Evolutionary conservation across 1,284 basidiomycete species (phyloP), one percentile per base, ranked within the genome.

Genomic region (Melanopsichium pennsylvanicum): DNA sequence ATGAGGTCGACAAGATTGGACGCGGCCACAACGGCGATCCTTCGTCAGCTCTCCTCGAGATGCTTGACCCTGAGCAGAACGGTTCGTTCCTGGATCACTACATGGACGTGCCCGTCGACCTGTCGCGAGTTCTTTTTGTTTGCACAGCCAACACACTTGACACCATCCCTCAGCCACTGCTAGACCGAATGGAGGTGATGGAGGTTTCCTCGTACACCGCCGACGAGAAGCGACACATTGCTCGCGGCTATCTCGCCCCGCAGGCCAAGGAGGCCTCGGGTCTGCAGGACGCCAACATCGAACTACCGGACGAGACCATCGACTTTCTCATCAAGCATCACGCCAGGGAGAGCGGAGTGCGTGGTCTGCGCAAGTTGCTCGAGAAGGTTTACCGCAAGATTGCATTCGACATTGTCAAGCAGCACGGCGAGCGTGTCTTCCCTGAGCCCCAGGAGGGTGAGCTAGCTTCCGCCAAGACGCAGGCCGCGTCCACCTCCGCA

Each of bases 1-100:
- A 98, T 77, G 95, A 99, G 82, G 92, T 99, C 21, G 95, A 99
- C 85, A 99, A 98, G 86, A 93, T 98, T 62, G 93, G 93, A n/a
- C 92, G 85, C 22, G 84, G 93, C 0, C 89, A 92, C 80, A 96
- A 97, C 75, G 95, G 95, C 2, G 96, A 99, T 82, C 96, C 96
- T 4, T 87, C 92, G 0, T 93, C 91, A 66, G 95, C 95, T 0
- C 82, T 98, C 46, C 84, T 98, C 37, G 95, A 98, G 83, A 97
- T 97, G 93, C 85, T 98, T 44, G 95, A 98, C 81, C 95, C 95
- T 0, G 95, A 98, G 82, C 95, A 98, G 84, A 98, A 98, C 82
- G 89, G 88, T 21, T 90, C 89, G 22, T 98, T 97, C 86, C 84
- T 97, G 72, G 95, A 97, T 81, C 93, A 97, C 79, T 97, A 97